Evolutionary conservation across 495 filamentous ascomycete species (phyloP), one percentile per base, ranked within the genome.

Genomic region (Penicillium tannophilum): DNA sequence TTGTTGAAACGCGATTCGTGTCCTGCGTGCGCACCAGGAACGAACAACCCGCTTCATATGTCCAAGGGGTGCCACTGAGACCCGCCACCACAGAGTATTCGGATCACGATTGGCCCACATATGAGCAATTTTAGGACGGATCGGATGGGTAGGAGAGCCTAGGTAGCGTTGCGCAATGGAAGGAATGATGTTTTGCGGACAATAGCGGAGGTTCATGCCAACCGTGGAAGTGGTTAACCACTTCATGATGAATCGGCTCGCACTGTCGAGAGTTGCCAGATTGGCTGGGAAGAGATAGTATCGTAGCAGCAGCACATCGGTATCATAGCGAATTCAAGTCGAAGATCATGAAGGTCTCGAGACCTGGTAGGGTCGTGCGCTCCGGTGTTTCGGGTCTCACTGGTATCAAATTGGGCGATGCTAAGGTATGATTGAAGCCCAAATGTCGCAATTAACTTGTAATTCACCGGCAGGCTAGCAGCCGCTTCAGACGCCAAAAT

Each of bases 1-100:
- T 48, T 83, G 74, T 50, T 59, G 60, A 39, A 93, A 75, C 0
- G 87, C 87, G 19, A 72, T 63, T 33, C 76, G 69, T 10, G 85
- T 42, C 69, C 81, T 79, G 63, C 80, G 79, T 28, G 65, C 67
- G 8, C 73, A 71, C 77, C 74, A 82, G 5, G 69, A 79, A 42
- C 85, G 79, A 16, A 91, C 80, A 43, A 85, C 80, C 16, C 75
- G 70, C 26, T 75, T 79, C 23, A 56, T 43, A 17, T 59, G 28
- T 57, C 69, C 17, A 47, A 78, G 7, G 55, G 66, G 28, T 31
- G 58, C 43, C 8, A 66, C 54, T 0, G 71, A 66, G 2, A 75
- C 67, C 23, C 70, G 71, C 72, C 77, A 79, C 86, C 85, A 89
- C 7, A 88, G 58, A 28, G 66, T 68, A 53, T 72, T 62, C 4